Percentiles rank a stretch among this genome's conserved stretches.
phyloP scores from a whole-genome alignment of 2,329 filamentous ascomycete species.

The Claviceps pusilla region DNA sequence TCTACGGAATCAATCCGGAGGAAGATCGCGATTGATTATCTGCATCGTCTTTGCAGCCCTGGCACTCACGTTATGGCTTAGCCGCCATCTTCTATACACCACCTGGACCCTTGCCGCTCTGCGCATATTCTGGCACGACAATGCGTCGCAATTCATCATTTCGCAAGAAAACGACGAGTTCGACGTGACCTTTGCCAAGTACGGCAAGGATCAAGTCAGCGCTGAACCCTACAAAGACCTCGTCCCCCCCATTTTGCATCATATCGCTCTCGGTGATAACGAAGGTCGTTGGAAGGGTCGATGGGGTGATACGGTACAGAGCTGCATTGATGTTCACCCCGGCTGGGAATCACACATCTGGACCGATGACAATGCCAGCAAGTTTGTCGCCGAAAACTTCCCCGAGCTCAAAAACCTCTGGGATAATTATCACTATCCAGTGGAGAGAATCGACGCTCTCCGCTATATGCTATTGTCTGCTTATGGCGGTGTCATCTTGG shows the following conservation, averaged over 20 bases:
- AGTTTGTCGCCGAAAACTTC: conserved; percentile 9
- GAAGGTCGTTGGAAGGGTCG: conserved; percentile 8
- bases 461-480: conserved; percentile 35
- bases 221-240: conserved; percentile 15
- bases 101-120: conserved; percentile 16
- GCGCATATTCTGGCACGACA: conserved; percentile 13
- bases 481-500: conserved; percentile 18
- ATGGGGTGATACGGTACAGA: conserved; percentile 18
- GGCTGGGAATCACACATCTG: conserved; percentile 16
- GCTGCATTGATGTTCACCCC: conserved; percentile 19
- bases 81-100: conserved; percentile 11
- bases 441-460: conserved; percentile 56
- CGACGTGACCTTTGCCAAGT: conserved; percentile 20
- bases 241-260: conserved; percentile 21
- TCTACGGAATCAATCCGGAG: conserved; percentile 3
- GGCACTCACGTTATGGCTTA: conserved; percentile 6
- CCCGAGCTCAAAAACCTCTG: conserved; percentile 21
- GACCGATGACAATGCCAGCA: conserved; percentile 9
- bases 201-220: conserved; percentile 14
- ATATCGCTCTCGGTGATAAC: conserved; percentile 18
- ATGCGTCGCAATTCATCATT: conserved; percentile 14
- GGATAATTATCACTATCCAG: conserved; percentile 47
- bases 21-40: conserved; percentile 3
- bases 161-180: conserved; percentile 15
- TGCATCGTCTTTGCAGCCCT: conserved; percentile 4